Evolutionary conservation across 768 basidiomycete species (phyloP).

Genomic region (Asterophora lycoperdoides): DNA sequence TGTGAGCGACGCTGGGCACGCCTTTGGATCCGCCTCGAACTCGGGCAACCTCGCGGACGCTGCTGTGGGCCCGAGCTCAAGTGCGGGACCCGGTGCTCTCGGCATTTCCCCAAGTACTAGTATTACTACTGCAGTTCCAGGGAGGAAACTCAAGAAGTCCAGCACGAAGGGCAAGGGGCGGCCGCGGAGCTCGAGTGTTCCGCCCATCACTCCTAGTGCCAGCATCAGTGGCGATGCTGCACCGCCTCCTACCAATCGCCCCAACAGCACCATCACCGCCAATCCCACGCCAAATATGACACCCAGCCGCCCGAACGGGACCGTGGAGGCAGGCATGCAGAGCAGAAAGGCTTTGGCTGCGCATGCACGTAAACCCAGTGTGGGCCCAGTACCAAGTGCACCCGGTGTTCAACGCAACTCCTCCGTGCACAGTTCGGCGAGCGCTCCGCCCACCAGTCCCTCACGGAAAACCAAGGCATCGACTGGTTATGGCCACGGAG

Average conservation of each 20-base stretch:
- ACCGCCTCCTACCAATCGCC: too few species aligned
- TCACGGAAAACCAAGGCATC: constrained; percentile 10
- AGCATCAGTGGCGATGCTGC: neutral
- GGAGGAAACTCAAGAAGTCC: constrained; percentile 8
- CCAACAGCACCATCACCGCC: too few species aligned
- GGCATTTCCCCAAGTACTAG: neutral
- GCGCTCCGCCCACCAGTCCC: constrained; percentile 19
- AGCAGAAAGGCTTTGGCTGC: neutral
- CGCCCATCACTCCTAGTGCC: constrained; percentile 2
- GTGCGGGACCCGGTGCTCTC: neutral
- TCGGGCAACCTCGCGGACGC: neutral
- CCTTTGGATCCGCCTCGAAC: neutral
- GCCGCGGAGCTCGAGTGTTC: constrained; percentile 19
- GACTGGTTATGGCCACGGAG: constrained; percentile 9
- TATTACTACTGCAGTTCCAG: neutral
- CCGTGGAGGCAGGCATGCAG: neutral
- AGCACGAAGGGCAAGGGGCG: constrained; percentile 6
- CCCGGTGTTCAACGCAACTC: constrained; percentile 24
- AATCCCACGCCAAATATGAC: too few species aligned
- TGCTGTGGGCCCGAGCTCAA: neutral
- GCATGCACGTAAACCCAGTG: neutral
- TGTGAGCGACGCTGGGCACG: constrained; percentile 19
- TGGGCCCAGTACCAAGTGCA: too few species aligned
- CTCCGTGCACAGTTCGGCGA: constrained; percentile 29
- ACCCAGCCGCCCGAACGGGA: constrained; percentile 1